Base-by-base conservation (phyloP, 176 grass and related monocot genomes). In the Carex parvula region DNA sequence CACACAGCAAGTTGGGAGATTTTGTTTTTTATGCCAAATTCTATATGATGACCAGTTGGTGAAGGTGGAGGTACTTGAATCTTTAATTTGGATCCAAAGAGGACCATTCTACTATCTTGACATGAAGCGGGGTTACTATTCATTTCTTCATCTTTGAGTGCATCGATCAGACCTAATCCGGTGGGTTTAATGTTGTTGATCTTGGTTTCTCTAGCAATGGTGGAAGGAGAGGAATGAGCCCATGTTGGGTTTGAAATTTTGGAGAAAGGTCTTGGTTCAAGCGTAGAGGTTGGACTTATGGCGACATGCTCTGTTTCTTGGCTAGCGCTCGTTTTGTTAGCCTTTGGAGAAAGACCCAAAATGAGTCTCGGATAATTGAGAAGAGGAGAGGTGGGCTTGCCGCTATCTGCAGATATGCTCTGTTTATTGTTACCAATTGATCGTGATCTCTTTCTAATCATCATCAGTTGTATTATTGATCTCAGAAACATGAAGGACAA, bases 131-230 rank as follows among this genome's bases (percentile, higher is more conserved):
- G 8, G 15, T 73, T 72, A 29, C 53, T 22, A 12, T 22, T 41
- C 7, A 78, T 74, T 65, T 70, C 20, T 69, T 89, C 87, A 16
- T 79, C 81, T 67, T 80, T 70, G 35, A 94, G 86, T 5, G 83
- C 89, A 39, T 86, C 89, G 16, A 88, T 84, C n/a, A 97, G 85
- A 50, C 91, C 94, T 46, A 93, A 82, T 61, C 93, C 87, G 4
- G 81, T 69, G 9, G 89, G 67, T 46, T 29, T 87, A n/a, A 46
- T 84, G 21, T 35, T 14, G 46, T 54, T 66, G 21, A 13, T 67
- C 30, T 29, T 71, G 68, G 56, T 86, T 80, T 80, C 62, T 69
- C 72, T 58, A 39, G 21, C 15, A 21, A 30, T 64, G 70, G 61
- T 84, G 87, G 79, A 90, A 86, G 39, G 87, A 85, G 70, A 64